Conservation (phyloP, 2,329 filamentous ascomycete species). For the Xylariales sp. region DNA sequence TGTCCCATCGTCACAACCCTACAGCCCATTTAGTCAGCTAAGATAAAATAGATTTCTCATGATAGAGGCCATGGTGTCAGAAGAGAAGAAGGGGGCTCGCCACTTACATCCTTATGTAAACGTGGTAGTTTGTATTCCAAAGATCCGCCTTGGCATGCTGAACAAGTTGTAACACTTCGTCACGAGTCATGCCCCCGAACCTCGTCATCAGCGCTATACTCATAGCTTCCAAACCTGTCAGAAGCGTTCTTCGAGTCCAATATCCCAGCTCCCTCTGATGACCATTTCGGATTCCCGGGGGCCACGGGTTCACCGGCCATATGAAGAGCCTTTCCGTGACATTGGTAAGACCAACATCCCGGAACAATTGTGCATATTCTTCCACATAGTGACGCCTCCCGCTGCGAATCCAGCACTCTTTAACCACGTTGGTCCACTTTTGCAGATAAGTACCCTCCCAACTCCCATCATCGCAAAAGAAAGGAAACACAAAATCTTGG, state of each 20-base stretch:
- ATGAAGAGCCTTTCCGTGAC: constrained; percentile 7
- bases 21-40: no score
- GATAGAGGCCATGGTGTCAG: no score
- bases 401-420: constrained; percentile 8
- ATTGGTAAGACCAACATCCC: constrained; percentile 7
- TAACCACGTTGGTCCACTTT: background rate
- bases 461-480: constrained; percentile 8
- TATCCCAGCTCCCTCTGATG: constrained; percentile 6
- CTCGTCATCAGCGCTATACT: constrained; percentile 4
- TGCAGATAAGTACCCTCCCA: constrained; percentile 9
- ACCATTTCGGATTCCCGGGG: constrained; percentile 7
- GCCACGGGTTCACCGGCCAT: constrained; percentile 10
- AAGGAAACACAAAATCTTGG: constrained; percentile 7
- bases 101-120: constrained; percentile 5
- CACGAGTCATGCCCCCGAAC: constrained; percentile 1
- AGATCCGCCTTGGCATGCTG: constrained; percentile 5
- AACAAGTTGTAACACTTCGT: constrained; percentile 3
- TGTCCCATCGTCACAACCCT: constrained; percentile 7
- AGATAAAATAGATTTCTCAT: no score
- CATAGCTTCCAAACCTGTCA: constrained; percentile 1
- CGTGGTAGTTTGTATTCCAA: constrained; percentile 6
- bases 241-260: background rate
- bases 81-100: no score
- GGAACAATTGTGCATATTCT: constrained; percentile 6
- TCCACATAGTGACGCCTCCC: constrained; percentile 4